Base-by-base conservation (phyloP, 1,284 basidiomycete species). In the Ustilago lituana region DNA sequence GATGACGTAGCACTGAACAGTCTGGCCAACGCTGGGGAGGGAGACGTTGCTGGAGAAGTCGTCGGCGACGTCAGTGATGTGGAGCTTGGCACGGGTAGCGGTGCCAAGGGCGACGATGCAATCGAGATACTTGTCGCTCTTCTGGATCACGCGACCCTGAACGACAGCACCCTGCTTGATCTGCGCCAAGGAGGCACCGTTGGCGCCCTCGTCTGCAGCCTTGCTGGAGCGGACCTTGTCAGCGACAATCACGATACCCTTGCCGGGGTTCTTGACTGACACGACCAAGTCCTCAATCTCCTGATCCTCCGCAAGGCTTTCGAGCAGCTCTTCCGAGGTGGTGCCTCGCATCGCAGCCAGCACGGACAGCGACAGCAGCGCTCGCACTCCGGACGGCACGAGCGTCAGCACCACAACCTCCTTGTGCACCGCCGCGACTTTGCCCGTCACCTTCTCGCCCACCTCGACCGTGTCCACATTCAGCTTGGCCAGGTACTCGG, bases 211-310 rank as follows among this genome's bases (percentile, higher is more conserved):
- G 12, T 41, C 43, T 4, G 32, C 29, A 9, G n/a, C 31, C 44
- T 53, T 59, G 56, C 23, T 41, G n/a, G 37, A 19, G 33, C 67
- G 56, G 6, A 70, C 61, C 57, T 70, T 64, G 57, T 65, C 53
- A 15, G 72, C 73, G 17, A 74, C 57, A 62, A 97, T 90, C 57
- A 97, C 90, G 55, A 98, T 86, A 12, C 89, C 89, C 74, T 92
- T 93, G 72, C 92, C 93, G 1, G 88, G 85, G 80, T 93, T 94
- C 75, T 92, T 91, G n/a, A 92, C 91, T 22, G 94, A 90, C 17
- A 98, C 91, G 4, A 92, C 88, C 5, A 98, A 85, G 44, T 91
- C 89, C 12, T 89, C 85, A 20, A 98, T 83, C 65, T 86, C 86
- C 50, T 93, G 90, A 15, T 91, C 92, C 33, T 85, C 84, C 74